A percentile compares a stretch with the other conserved stretches of the same genome.
Evolutionary conservation across 176 grass and related monocot genomes (phyloP).

Genomic region (Zea mays): Zm-B73-REFERENCE-NAM-5.0 NC_050104.1:22829001-22829500

Average conservation of each 20-base stretch:
- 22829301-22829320: not conserved
- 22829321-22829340: not conserved
- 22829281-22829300: not conserved
- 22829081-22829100: conserved; percentile 97
- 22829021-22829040: too few relatives aligned
- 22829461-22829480: conserved; percentile 56
- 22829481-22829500: conserved; percentile 71
- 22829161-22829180: not conserved
- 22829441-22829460: conserved; percentile 68
- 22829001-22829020: conserved; percentile 49
- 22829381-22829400: not conserved
- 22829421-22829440: conserved; percentile 59
- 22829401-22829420: not conserved
- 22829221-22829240: not conserved
- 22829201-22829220: not conserved
- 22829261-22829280: not conserved
- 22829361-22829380: not conserved
- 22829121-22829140: not conserved
- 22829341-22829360: not conserved
- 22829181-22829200: not conserved
- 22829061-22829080: conserved; percentile 99
- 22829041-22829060: too few relatives aligned
- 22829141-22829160: not conserved
- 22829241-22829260: not conserved
- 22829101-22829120: conserved; percentile 98